A percentile compares a stretch with the other conserved stretches of the same genome.
These are phyloP conservation scores for Hypomyces rosellus DNA, from an alignment of 2,329 filamentous ascomycete genomes.

Conservation along the genomic window DNA sequence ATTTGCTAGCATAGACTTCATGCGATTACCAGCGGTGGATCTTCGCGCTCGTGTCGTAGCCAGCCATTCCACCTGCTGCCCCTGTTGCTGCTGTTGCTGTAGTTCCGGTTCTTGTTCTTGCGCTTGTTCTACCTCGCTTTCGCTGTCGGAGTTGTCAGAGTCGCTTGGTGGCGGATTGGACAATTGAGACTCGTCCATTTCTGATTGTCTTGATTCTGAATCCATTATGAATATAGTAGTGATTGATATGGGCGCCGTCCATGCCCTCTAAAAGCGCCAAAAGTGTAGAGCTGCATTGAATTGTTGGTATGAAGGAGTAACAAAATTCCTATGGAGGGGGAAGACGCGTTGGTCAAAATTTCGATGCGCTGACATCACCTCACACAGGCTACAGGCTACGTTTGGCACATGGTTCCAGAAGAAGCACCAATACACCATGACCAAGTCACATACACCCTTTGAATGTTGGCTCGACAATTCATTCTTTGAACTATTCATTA, in stretches of 20 bases:
- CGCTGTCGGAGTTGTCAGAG: conserved; percentile 19
- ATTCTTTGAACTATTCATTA: no score
- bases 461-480: no score
- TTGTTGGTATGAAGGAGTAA: not conserved
- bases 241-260: not conserved
- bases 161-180: conserved; percentile 21
- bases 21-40: conserved; percentile 76
- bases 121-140: conserved; percentile 12
- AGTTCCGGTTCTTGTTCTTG: not conserved
- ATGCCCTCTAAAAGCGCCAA: not conserved
- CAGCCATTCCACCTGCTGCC: conserved; percentile 57
- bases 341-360: conserved; percentile 10
- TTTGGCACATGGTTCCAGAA: not conserved
- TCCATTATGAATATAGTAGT: conserved; percentile 20
- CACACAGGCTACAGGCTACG: not conserved
- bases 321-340: conserved; percentile 1
- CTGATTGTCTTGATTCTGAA: conserved; percentile 23
- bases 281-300: conserved; percentile 6
- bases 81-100: conserved; percentile 10
- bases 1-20: conserved; percentile 70
- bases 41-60: conserved; percentile 68
- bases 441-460: no score
- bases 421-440: no score
- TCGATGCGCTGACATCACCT: conserved; percentile 6
- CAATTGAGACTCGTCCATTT: conserved; percentile 28